Evolutionary conservation across 805 yeast species (phyloP), one percentile per base, ranked within the genome.

Genomic region (Pichia ethanolica): DNA sequence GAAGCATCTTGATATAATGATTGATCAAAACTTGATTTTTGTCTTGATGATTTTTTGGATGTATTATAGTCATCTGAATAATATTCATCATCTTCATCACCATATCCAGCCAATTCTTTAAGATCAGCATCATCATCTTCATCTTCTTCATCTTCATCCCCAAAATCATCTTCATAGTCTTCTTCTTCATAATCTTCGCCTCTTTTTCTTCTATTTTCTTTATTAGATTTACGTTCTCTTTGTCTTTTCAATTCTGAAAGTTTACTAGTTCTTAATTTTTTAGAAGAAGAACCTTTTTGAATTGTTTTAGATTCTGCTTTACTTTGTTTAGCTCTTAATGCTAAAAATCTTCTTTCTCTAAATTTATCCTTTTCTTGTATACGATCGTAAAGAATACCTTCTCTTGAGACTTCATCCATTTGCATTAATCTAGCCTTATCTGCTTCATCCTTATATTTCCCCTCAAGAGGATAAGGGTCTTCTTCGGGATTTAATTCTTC

Each of bases 391-490:
- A 93, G 75, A 49, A 89, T 79, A 58, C 86, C 83, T 71, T 93
- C 99, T 61, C 98, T 84, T 60, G 87, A 87, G 65, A 93, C 79
- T 72, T 93, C 99, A 49, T 91, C 95, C 82, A 93, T 76, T 0
- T 73, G 82, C 60, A 86, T 70, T 56, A 78, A 71, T 48, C 71
- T 66, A 1, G 70, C 80, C 52, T 87, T 77, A 67, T 93, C 99
- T 8, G 71, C 74, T 47, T 82, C 96, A 66, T 89, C 84, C 59
- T 82, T 86, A 71, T 83, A 93, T 61, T 88, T 89, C 7, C 96
- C 96, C 61, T 89, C 97, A 47, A 91, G 68, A 3, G 99, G 99
- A 64, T 90, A 93, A 9, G 98, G 99, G 3, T 66, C 73, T 1
- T 66, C 61, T 9, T 69, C 75, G 1, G 66, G 73, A 1, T 66